phyloP scores from a whole-genome alignment of 768 basidiomycete species.

The Tremella fuciformis region DNA sequence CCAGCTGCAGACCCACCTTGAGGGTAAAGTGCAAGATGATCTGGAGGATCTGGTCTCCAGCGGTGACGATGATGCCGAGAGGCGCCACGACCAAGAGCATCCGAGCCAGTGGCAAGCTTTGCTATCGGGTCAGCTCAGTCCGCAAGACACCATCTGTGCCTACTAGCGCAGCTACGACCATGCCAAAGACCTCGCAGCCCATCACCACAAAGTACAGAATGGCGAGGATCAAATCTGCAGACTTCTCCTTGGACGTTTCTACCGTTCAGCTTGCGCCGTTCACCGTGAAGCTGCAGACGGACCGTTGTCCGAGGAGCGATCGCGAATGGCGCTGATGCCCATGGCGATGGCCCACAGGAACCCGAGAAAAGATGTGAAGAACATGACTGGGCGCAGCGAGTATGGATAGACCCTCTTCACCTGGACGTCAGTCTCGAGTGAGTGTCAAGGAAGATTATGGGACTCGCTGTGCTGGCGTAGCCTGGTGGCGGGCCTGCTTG shows the following conservation, averaged over 20 bases:
- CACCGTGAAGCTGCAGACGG: constrained; percentile 7
- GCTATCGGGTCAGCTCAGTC: constrained; percentile 19
- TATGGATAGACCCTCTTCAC: constrained; percentile 37
- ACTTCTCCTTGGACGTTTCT: constrained; percentile 28
- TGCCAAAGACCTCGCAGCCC: constrained; percentile 27
- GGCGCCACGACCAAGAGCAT: constrained; percentile 37
- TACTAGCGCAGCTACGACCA: constrained; percentile 34
- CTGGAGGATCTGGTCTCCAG: constrained; percentile 31
- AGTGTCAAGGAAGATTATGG: background rate
- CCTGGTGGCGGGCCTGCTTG: constrained; percentile 30
- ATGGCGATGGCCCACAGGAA: constrained; percentile 39
- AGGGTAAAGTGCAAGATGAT: constrained; percentile 35
- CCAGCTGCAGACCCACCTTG: constrained; percentile 27
- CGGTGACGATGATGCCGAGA: constrained; percentile 33
- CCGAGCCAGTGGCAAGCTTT: constrained; percentile 30
- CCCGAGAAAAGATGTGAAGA: constrained; percentile 37
- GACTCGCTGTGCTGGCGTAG: constrained; percentile 19
- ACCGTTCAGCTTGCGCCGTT: background rate
- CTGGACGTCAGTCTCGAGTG: constrained; percentile 3
- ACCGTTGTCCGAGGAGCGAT: constrained; percentile 19
- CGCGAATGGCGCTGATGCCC: constrained; percentile 30
- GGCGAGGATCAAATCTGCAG: constrained; percentile 33
- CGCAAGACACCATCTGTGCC: background rate
- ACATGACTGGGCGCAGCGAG: constrained; percentile 34
- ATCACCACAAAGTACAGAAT: constrained; percentile 40